Evolutionary conservation across 179 eudicot genomes (phyloP).

Genomic region (Spinacia oleracea): DNA sequence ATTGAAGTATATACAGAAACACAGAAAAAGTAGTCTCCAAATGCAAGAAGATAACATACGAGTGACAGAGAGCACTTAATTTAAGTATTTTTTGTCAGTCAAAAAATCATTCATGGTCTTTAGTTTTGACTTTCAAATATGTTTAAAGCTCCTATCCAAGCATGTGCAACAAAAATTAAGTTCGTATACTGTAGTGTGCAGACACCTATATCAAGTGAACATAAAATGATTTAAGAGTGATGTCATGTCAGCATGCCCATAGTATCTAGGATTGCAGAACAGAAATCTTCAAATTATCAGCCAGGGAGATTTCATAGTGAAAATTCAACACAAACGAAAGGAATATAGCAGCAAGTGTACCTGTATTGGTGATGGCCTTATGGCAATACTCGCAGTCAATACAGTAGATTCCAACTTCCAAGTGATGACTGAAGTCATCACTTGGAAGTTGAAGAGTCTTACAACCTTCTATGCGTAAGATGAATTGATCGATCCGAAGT

Average conservation of each 20-base stretch:
- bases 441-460: no score
- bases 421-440: neutral
- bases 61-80: neutral
- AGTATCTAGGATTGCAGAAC: neutral
- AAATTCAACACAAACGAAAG: neutral
- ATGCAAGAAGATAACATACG: neutral
- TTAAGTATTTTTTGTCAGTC: neutral
- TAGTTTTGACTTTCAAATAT: no score
- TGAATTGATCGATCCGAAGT: neutral
- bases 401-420: conserved; percentile 1
- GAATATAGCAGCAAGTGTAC: neutral
- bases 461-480: conserved; percentile 4
- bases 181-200: neutral
- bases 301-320: neutral
- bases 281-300: neutral
- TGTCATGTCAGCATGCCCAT: neutral
- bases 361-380: conserved; percentile 4
- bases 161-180: neutral
- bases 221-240: neutral
- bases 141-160: neutral
- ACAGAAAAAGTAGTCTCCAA: neutral
- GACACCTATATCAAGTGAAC: neutral
- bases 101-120: no score
- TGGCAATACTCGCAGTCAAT: neutral
- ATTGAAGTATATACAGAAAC: neutral